A percentile compares a stretch with the other conserved stretches of the same genome.
These are phyloP conservation scores for Leptosphaerulina australis DNA, from an alignment of 2,329 filamentous ascomycete species.

Conservation along the genomic window DNA sequence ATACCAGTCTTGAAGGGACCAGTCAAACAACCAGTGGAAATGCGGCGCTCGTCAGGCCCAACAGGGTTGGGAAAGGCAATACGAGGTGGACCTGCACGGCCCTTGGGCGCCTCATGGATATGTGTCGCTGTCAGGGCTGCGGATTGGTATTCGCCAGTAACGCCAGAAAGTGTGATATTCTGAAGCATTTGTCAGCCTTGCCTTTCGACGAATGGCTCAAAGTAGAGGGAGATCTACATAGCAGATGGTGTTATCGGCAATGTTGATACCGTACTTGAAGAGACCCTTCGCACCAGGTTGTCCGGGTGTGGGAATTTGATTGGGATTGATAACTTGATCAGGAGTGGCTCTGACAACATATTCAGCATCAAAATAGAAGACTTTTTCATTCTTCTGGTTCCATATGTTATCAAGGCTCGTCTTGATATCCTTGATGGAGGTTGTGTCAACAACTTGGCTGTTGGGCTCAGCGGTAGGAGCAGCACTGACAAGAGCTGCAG, in stretches of 20 bases:
- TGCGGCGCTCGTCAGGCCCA: constrained; percentile 46
- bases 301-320: constrained; percentile 48
- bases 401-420: constrained; percentile 33
- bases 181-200: constrained; percentile 19
- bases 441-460: constrained; percentile 5
- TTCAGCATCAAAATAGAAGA: constrained; percentile 56
- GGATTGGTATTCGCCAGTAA: constrained; percentile 59
- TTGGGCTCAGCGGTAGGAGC: constrained; percentile 22
- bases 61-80: constrained; percentile 46
- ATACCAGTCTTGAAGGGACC: constrained; percentile 36
- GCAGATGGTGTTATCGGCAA: constrained; percentile 52
- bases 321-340: constrained; percentile 57
- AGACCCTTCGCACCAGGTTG: constrained; percentile 54
- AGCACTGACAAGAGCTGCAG: constrained; percentile 28
- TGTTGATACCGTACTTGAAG: constrained; percentile 62
- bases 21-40: constrained; percentile 36
- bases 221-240: constrained; percentile 32
- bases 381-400: constrained; percentile 28
- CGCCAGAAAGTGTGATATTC: constrained; percentile 59
- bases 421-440: constrained; percentile 27
- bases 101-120: constrained; percentile 58
- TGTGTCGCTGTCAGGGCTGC: constrained; percentile 61
- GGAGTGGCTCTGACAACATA: constrained; percentile 58
- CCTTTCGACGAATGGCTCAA: neutral
- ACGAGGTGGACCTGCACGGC: constrained; percentile 58